Base-by-base conservation (phyloP, 129 eudicot species). In the Chrysanthemum lavandulifolium region DNA sequence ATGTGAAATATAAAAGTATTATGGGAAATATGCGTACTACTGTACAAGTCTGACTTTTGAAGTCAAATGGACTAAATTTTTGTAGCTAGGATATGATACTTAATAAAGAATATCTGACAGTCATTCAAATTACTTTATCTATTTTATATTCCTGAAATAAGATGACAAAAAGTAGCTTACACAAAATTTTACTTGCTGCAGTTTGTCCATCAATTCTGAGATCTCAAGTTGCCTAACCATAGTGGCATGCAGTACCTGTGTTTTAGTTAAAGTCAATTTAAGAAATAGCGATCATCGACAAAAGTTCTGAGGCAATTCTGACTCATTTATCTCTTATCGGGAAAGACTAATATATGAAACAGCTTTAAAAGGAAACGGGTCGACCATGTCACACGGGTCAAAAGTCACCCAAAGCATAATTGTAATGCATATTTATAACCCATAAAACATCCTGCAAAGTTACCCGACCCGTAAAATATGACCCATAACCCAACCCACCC, bases 181-280 rank as follows among this genome's bases (percentile, higher is more conserved):
- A 57, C 81, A 85, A 70, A 81, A 81, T 64, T 76, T 87, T 29
- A 89, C 67, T 19, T 85, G 80, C 76, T 80, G 82, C 55, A 87
- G 61, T 76, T 65, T 84, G 53, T 90, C 97, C 81, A 87, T 80
- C 50, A 85, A 57, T 54, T 87, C 76, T 0, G 86, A 50, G 65
- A 87, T 87, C 79, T 90, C 89, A 65, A 77, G 80, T 80, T 90
- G 97, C 83, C 86, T 90, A 68, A 75, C 67, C 71, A 87, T 83
- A 56, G 97, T 83, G 62, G 91, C 86, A 75, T 87, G 89, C 57
- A 90, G 33, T 52, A 78, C 83, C 96, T 89, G 81, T 31, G 13
- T 54, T 54, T 70, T 53, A 54, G 67, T 52, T 21, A 23, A 47
- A 62, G 14, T n/a, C 16, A 16, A 69, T n/a, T 11, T 19, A 74